Evolutionary conservation across 176 grass and related monocot genomes (phyloP).

Genomic region (Lolium multiflorum): DNA sequence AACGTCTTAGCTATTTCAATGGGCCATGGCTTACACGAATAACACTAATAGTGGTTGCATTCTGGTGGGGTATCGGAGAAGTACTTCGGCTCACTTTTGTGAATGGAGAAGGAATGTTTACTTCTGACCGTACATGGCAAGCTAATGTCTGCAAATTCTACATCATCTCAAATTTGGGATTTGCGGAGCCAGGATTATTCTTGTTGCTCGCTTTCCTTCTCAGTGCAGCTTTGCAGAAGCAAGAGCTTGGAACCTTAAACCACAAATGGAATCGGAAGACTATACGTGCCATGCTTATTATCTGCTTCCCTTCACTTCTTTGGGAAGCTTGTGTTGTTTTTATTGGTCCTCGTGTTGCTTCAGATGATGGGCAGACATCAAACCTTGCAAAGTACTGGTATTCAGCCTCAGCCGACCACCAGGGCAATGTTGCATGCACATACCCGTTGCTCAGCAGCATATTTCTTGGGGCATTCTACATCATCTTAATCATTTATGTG

Average conservation of each 20-base stretch:
- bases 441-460: slow-evolving; percentile 87
- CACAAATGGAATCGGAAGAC: slow-evolving; percentile 78
- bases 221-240: slow-evolving; percentile 79
- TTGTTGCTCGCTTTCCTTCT: slow-evolving; percentile 85
- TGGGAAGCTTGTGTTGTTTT: slow-evolving; percentile 71
- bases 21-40: slow-evolving; percentile 77
- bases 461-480: slow-evolving; percentile 83
- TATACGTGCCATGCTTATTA: slow-evolving; percentile 57
- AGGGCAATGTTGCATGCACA: slow-evolving; percentile 60
- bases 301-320: slow-evolving; percentile 67
- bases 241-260: slow-evolving; percentile 72
- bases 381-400: slow-evolving; percentile 60
- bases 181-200: slow-evolving; percentile 94
- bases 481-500: slow-evolving; percentile 73
- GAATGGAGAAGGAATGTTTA: slow-evolving; percentile 54
- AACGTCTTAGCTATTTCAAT: slow-evolving; percentile 84
- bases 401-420: slow-evolving; percentile 43
- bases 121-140: slow-evolving; percentile 61
- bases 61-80: slow-evolving; percentile 88
- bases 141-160: slow-evolving; percentile 78
- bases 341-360: slow-evolving; percentile 56
- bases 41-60: slow-evolving; percentile 64
- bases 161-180: slow-evolving; percentile 85
- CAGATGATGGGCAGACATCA: slow-evolving; percentile 28
- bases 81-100: slow-evolving; percentile 72